Percentiles rank a stretch among this genome's conserved stretches.
These are phyloP conservation scores for Geotrichum bryndzae DNA, from an alignment of 1,139 yeast genomes.

Conservation along the genomic window DNA sequence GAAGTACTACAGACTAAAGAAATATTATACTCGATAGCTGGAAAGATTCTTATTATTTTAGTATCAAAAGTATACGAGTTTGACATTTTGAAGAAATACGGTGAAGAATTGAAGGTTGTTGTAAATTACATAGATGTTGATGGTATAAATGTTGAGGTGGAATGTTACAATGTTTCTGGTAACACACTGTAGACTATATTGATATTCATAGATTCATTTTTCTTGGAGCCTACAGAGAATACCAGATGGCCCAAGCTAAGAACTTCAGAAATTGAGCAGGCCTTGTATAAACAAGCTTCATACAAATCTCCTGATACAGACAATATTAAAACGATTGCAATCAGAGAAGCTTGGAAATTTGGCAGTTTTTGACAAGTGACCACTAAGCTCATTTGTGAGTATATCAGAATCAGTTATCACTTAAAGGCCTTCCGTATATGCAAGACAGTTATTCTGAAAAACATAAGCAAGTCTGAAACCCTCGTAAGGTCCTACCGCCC, in stretches of 20 bases:
- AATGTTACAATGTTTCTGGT: too few species aligned
- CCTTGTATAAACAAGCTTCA: neutral
- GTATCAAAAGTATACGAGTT: too few species aligned
- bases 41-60: too few species aligned
- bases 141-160: too few species aligned
- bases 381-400: neutral
- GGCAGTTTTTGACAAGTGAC: neutral
- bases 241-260: neutral
- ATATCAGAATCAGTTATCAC: neutral
- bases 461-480: neutral
- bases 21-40: too few species aligned
- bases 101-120: too few species aligned
- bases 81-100: too few species aligned
- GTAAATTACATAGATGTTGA: too few species aligned
- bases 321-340: neutral
- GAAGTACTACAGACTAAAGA: too few species aligned
- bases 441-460: constrained; percentile 3
- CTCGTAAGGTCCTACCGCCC: neutral
- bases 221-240: neutral
- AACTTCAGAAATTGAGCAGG: neutral
- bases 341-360: neutral
- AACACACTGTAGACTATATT: too few species aligned
- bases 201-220: too few species aligned
- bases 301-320: neutral
- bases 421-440: neutral